A percentile compares a stretch with the other conserved stretches of the same genome.
phyloP scores from a whole-genome alignment of 2,329 filamentous ascomycete genomes.

The Paraconiothyrium sp. region DNA sequence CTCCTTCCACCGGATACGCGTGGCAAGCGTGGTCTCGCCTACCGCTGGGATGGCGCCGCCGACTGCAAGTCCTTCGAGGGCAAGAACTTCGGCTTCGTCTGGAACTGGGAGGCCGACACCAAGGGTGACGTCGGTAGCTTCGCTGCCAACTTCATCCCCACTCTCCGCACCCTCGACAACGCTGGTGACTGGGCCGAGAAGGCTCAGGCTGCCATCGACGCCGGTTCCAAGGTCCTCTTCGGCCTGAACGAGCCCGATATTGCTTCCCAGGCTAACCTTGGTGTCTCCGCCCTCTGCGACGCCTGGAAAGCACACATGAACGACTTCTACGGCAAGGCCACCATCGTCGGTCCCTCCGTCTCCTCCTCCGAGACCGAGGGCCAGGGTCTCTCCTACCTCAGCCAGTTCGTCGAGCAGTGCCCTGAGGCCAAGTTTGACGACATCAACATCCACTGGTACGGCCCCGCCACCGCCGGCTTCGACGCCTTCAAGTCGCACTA shows the following conservation, averaged over 20 bases:
- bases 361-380: conserved; percentile 34
- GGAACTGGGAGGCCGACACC: conserved; percentile 70
- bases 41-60: conserved; percentile 63
- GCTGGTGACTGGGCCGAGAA: conserved; percentile 40
- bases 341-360: conserved; percentile 47
- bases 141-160: conserved; percentile 68
- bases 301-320: conserved; percentile 46
- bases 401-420: conserved; percentile 43
- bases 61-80: conserved; percentile 63
- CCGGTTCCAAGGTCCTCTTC: conserved; percentile 48
- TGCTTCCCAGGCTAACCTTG: conserved; percentile 44
- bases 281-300: conserved; percentile 41
- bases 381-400: conserved; percentile 46
- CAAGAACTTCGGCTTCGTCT: conserved; percentile 65
- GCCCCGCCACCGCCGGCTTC: conserved; percentile 41
- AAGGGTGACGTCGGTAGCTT: conserved; percentile 55
- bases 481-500: conserved; percentile 52
- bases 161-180: conserved; percentile 41
- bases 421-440: conserved; percentile 47
- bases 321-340: conserved; percentile 37
- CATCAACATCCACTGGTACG: conserved; percentile 53
- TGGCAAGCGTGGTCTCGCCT: conserved; percentile 73
- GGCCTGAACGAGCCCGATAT: conserved; percentile 53
- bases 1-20: conserved; percentile 38
- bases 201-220: conserved; percentile 52